phyloP scores from a whole-genome alignment of 192 early-diverging fungal genomes.

The Mortierella claussenii region DNA sequence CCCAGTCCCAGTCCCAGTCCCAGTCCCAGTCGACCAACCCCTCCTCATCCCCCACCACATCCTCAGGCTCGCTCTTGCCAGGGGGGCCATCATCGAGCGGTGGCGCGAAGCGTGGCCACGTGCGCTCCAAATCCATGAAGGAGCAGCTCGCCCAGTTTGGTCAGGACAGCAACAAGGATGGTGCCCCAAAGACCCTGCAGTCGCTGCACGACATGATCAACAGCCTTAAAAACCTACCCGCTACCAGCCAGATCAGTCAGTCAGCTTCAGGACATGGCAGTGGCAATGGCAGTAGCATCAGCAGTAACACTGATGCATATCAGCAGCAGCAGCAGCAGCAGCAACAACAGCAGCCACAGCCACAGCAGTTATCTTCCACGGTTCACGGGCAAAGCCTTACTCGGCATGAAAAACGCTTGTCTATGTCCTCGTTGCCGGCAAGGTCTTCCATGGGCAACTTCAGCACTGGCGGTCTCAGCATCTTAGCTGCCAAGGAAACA shows the following conservation, averaged over 20 bases:
- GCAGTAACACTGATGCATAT: background rate
- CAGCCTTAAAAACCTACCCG: slow-evolving; percentile 62
- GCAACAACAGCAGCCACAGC: background rate
- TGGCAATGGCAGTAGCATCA: no score
- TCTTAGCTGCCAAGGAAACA: slow-evolving; percentile 16
- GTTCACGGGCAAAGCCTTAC: slow-evolving; percentile 14
- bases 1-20: background rate
- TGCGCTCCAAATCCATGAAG: slow-evolving; percentile 44
- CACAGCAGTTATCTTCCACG: no score
- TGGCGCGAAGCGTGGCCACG: slow-evolving; percentile 17
- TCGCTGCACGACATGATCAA: slow-evolving; percentile 68
- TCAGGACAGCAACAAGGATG: slow-evolving; percentile 39
- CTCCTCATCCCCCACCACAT: background rate
- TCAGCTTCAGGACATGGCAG: no score
- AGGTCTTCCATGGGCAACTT: slow-evolving; percentile 19
- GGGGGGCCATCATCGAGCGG: slow-evolving; percentile 1
- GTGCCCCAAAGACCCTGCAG: slow-evolving; percentile 55
- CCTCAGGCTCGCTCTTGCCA: background rate
- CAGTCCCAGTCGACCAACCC: background rate
- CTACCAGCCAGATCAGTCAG: slow-evolving; percentile 1
- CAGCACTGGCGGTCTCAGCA: slow-evolving; percentile 1
- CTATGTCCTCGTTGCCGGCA: slow-evolving; percentile 46
- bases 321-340: background rate
- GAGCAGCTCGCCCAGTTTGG: slow-evolving; percentile 50
- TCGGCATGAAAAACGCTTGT: slow-evolving; percentile 48